phyloP scores from a whole-genome alignment of 1,284 basidiomycete species.

The Rhodotorula sp. region DNA sequence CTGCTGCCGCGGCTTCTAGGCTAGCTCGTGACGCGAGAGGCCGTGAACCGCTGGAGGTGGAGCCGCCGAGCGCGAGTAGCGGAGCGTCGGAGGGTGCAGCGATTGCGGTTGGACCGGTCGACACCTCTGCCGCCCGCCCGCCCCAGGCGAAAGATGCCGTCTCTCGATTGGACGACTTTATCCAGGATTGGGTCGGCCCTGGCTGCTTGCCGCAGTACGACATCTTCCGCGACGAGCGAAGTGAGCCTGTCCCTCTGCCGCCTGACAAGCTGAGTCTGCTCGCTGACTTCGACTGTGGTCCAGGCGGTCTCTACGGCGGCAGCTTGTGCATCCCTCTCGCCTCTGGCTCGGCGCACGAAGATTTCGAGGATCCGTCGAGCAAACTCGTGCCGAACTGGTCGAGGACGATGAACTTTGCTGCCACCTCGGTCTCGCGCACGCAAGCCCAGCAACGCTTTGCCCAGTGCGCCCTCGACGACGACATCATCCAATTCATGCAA shows the following conservation, averaged over 20 bases:
- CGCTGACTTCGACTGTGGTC: neutral
- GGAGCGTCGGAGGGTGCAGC: neutral
- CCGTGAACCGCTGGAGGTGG: neutral
- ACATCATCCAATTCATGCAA: conserved; percentile 3
- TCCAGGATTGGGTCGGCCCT: conserved; percentile 5
- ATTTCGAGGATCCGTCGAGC: too few relatives aligned
- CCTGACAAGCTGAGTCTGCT: neutral
- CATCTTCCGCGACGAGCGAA: neutral
- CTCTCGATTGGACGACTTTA: conserved; percentile 8
- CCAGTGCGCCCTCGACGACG: neutral
- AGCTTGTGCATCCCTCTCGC: conserved; percentile 3
- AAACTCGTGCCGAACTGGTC: neutral
- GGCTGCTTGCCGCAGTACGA: conserved; percentile 4
- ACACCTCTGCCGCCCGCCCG: neutral
- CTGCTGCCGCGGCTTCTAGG: neutral
- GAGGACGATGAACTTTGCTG: neutral
- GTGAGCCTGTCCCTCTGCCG: conserved; percentile 1
- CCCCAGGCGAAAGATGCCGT: neutral
- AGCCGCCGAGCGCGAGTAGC: neutral
- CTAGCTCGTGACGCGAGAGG: too few relatives aligned
- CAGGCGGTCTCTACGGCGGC: conserved; percentile 15
- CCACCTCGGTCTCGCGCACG: neutral
- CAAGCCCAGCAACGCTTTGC: conserved; percentile 15
- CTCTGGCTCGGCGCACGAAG: neutral
- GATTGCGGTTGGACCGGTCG: neutral